Conservation (phyloP, 345 rosid species). For the Brassica carinata region DNA sequence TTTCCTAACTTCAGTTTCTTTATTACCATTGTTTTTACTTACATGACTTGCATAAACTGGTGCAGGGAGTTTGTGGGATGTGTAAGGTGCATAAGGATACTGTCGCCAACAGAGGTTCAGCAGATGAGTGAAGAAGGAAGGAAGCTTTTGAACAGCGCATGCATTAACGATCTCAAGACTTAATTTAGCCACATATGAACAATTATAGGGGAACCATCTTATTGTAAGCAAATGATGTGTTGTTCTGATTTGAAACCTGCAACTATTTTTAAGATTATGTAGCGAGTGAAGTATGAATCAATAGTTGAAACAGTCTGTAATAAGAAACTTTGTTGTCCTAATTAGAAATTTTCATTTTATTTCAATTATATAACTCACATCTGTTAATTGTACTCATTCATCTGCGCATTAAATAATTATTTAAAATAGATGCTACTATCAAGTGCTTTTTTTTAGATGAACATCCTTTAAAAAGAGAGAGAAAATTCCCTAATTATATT, state of each 20-base stretch:
- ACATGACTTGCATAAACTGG: background rate
- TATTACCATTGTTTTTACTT: slow-evolving; percentile 1
- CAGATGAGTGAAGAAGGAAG: slow-evolving; percentile 99
- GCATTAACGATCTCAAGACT: slow-evolving; percentile 50
- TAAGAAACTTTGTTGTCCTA: background rate
- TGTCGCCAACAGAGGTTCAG: slow-evolving; percentile 93
- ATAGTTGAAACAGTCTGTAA: background rate
- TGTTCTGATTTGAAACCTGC: slow-evolving; percentile 25
- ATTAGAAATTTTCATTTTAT: background rate
- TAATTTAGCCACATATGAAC: background rate
- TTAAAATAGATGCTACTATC: background rate
- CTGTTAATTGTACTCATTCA: background rate
- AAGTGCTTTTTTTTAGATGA: background rate
- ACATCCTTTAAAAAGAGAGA: background rate
- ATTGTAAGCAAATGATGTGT: slow-evolving; percentile 35
- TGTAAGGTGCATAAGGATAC: slow-evolving; percentile 95
- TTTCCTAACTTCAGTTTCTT: background rate
- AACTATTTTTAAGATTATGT: slow-evolving; percentile 22
- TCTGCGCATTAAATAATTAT: background rate
- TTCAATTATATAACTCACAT: background rate
- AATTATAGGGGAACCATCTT: slow-evolving; percentile 22
- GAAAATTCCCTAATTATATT: background rate
- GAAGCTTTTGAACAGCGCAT: slow-evolving; percentile 83
- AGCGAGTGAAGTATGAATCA: background rate
- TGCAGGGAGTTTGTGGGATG: slow-evolving; percentile 93